Evolutionary conservation across 1,284 basidiomycete genomes (phyloP), one percentile per base, ranked within the genome.

Genomic region (Boletus calvinii): DNA sequence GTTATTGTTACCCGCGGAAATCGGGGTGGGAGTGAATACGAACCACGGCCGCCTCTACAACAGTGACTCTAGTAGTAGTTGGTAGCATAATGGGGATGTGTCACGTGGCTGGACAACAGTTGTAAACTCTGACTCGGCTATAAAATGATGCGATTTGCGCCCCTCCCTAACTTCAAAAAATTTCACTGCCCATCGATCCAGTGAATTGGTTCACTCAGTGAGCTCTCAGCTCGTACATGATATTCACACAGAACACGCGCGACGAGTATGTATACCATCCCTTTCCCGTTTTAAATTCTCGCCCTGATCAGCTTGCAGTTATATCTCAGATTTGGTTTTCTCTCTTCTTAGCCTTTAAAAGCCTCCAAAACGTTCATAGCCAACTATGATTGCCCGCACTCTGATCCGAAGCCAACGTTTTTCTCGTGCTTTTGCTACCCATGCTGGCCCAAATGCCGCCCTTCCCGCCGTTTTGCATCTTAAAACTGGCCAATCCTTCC

Each of bases 401-500:
- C 62, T 85, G 48, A 66, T 78, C 61, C 74, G 75, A 64, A 62
- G 78, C 45, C 72, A 77, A 67, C 72, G 75, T 52, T 60, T 85
- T 42, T 71, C 74, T 54, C 78, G 87, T 56, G 77, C 81, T 20
- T 74, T 90, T 52, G 85, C 88, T 38, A 87, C 87, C 15, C 83
- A 85, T 65, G 75, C 82, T 42, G 74, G 74, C 35, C 69, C 79
- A n/a, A 61, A 69, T 35, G 55, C 68, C 24, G 65, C 74, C 15
- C 60, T 84, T 24, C 94, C 94, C 18, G 97, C 96, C 6, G 81
- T 87, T 1, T 79, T 99, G 18, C 94, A 98, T 72, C 81, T 99
- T 54, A 96, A 97, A 75, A 87, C 92, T 7, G 96, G 96, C 37
- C 87, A 99, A 73, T 89, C 87, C 12, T 99, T 97, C 80, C 68